Conservation (phyloP, 495 filamentous ascomycete genomes). For the Tuber umbilicatum region DNA sequence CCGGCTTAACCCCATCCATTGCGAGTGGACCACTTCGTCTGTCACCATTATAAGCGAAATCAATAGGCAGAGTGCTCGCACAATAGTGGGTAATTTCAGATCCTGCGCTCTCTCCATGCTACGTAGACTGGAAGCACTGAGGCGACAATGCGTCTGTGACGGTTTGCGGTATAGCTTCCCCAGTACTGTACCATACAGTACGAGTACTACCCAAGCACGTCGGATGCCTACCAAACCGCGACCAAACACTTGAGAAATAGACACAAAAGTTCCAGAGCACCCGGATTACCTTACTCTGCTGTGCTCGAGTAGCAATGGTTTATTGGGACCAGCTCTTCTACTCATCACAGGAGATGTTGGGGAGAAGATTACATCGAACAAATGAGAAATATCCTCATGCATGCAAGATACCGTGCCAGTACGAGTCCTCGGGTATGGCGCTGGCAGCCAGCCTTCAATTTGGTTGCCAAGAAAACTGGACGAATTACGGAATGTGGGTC, state of each 20-base stretch:
- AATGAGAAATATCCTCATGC: background rate
- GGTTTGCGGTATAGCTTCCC: background rate
- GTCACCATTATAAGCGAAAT: background rate
- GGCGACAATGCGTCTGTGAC: background rate
- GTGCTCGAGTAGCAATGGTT: background rate
- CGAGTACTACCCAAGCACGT: background rate
- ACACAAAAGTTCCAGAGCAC: background rate
- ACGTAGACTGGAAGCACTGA: background rate
- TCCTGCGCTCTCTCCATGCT: background rate
- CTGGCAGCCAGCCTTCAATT: background rate
- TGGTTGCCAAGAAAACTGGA: background rate
- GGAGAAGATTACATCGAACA: background rate
- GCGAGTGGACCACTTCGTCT: background rate
- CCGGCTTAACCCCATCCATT: background rate
- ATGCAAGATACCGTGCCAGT: background rate
- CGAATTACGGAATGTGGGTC: background rate
- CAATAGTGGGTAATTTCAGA: background rate
- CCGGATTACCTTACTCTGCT: background rate
- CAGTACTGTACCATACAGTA: too few species aligned
- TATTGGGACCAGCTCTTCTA: background rate
- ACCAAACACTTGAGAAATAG: background rate
- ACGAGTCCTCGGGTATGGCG: too few species aligned
- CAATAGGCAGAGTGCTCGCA: background rate
- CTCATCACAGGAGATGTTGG: background rate
- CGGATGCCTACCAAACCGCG: background rate